Evolutionary conservation across 164 flowering plant genomes (phyloP), one percentile per base, ranked within the genome.

Genomic region (Amborella trichopoda): DNA sequence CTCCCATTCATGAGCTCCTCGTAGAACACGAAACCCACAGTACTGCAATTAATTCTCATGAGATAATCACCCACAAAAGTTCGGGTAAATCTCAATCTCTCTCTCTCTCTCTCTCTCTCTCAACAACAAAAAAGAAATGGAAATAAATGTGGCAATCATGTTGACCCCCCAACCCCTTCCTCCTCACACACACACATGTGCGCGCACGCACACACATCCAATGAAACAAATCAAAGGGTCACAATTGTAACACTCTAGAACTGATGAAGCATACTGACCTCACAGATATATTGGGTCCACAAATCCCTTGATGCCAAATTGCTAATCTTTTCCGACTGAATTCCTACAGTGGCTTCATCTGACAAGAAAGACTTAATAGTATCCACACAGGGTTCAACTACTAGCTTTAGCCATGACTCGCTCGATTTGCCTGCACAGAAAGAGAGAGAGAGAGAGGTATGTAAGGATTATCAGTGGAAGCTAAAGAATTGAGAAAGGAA

Each of bases 1-100:
- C 58, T 91, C 90, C 94, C 90, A 86, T 41, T 91, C 96, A 42
- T 86, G 71, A 25, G 65, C 63, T 26, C 95, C 95, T 55, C 95
- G 66, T 41, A 90, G 84, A 23, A 76, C 65, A 52, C 58, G 71
- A 62, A 77, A 55, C 13, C 87, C 94, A 61, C 98, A 90, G 44
- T 84, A 89, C 94, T 90, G 49, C 38, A 8, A 25, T 16, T 14
- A 0, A 30, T 8, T 30, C 9, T 16, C 14, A 16, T 38, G 20
- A 21, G n/a, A n/a, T n/a, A n/a, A n/a, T n/a, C n/a, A n/a, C n/a
- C n/a, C n/a, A n/a, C n/a, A n/a, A n/a, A n/a, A n/a, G n/a, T n/a
- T n/a, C n/a, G n/a, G n/a, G n/a, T n/a, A n/a, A n/a, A n/a, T n/a
- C n/a, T n/a, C n/a, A n/a, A n/a, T n/a, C n/a, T n/a, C n/a, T n/a